A percentile compares a stretch with the other conserved stretches of the same genome.
Conservation (phyloP, 805 yeast species). For the Debaryomyces maramus region DNA sequence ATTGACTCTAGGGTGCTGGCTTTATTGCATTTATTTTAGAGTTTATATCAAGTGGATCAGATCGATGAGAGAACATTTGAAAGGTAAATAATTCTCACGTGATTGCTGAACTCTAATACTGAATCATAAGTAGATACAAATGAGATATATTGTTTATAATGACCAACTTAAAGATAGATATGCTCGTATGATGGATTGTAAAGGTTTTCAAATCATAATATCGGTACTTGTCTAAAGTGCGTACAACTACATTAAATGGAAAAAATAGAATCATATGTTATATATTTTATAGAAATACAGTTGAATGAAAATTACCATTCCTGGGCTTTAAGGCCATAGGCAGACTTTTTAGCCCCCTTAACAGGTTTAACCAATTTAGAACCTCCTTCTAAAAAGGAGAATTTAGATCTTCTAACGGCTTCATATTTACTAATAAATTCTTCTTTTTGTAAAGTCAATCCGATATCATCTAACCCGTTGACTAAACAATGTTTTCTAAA, state of each 20-base stretch:
- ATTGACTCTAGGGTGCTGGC: too few species aligned
- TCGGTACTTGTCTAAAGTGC: too few species aligned
- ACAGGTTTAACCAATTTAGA: slow-evolving; percentile 65
- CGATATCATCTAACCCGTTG: slow-evolving; percentile 96
- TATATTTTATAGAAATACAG: background rate
- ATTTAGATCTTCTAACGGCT: slow-evolving; percentile 69
- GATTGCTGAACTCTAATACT: too few species aligned
- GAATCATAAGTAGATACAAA: too few species aligned
- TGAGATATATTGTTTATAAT: too few species aligned
- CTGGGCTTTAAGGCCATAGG: slow-evolving; percentile 65
- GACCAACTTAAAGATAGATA: too few species aligned
- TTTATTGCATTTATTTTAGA: too few species aligned
- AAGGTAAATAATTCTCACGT: background rate
- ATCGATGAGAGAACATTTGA: background rate
- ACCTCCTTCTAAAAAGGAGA: slow-evolving; percentile 93
- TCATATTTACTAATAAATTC: slow-evolving; percentile 73
- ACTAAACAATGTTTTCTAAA: slow-evolving; percentile 94
- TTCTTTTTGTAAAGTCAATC: slow-evolving; percentile 90
- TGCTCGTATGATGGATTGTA: too few species aligned
- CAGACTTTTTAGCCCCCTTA: slow-evolving; percentile 66
- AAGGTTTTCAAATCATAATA: too few species aligned
- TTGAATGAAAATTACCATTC: too few species aligned
- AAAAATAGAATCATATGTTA: too few species aligned
- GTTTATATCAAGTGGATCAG: background rate
- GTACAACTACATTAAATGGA: too few species aligned